Conservation (phyloP, 202 grass and related monocot species). For the Alloteropsis angusta region DNA sequence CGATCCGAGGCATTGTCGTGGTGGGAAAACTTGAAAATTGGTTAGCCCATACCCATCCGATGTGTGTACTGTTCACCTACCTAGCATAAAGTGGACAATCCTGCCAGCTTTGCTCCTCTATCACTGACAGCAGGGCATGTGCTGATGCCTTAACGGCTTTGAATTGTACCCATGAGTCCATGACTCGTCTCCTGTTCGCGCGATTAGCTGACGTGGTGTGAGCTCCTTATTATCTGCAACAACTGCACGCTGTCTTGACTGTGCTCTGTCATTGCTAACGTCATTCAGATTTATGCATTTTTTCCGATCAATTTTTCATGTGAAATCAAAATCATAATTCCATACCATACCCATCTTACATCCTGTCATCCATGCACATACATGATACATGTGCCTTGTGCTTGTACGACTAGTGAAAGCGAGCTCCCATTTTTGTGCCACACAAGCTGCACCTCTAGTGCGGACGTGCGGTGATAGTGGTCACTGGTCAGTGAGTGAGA, state of each 20-base stretch:
- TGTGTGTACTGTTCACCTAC: neutral
- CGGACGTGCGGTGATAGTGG: neutral
- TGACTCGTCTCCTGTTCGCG: constrained; percentile 13
- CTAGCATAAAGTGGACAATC: neutral
- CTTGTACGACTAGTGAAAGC: neutral
- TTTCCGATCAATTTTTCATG: neutral
- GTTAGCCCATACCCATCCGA: neutral
- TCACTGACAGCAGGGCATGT: constrained; percentile 11
- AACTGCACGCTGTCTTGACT: neutral
- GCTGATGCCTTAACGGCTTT: constrained; percentile 15
- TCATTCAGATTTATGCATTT: neutral
- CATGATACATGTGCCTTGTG: neutral
- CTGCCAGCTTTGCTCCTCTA: constrained; percentile 8
- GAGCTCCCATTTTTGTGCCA: neutral
- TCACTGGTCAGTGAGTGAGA: neutral
- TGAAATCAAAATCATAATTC: neutral
- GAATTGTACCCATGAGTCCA: neutral
- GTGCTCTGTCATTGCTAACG: neutral
- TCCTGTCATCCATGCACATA: neutral
- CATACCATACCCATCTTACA: no score
- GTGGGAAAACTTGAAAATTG: neutral
- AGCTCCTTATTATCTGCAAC: neutral
- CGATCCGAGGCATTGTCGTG: neutral
- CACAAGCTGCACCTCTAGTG: neutral
- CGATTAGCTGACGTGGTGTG: neutral